Evolutionary conservation across 164 flowering plant genomes (phyloP).

Genomic region (Magnolia kwangsiensis): DNA sequence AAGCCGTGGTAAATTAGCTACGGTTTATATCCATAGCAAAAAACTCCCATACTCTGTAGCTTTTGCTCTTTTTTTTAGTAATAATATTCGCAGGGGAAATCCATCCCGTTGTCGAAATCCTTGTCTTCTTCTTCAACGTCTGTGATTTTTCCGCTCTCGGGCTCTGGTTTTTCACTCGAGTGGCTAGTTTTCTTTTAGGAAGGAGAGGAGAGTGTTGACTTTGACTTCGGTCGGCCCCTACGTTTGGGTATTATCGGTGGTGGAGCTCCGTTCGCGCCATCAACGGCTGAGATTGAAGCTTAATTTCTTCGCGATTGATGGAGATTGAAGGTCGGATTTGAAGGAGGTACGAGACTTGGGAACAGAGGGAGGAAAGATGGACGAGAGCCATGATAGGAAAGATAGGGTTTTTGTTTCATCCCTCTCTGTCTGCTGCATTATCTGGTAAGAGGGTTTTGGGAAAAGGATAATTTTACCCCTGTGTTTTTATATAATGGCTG

Average conservation of each 20-base stretch:
- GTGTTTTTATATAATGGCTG: background rate
- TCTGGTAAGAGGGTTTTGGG: background rate
- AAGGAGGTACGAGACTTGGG: background rate
- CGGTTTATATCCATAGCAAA: no score
- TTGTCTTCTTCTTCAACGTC: conserved; percentile 11
- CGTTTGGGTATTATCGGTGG: conserved; percentile 40
- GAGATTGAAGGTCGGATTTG: background rate
- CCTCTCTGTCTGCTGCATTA: background rate
- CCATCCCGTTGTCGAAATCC: background rate
- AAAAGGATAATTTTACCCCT: background rate
- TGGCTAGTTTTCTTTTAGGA: conserved; percentile 28
- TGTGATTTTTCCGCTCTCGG: conserved; percentile 5
- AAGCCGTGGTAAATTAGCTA: no score
- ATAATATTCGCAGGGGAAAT: conserved; percentile 47
- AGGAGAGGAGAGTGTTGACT: conserved; percentile 17
- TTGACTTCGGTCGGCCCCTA: conserved; percentile 24
- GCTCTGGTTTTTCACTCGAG: conserved; percentile 17
- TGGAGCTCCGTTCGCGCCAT: conserved; percentile 30
- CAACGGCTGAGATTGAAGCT: conserved; percentile 18
- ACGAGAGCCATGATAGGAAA: background rate
- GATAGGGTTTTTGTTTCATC: conserved; percentile 10
- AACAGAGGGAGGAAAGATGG: background rate
- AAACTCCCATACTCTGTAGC: no score
- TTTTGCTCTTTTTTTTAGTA: no score
- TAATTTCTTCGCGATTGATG: background rate